These are phyloP conservation scores for Camellia sinensis DNA, from an alignment of 148 eudicot genomes.

Conservation along the genomic window DNA sequence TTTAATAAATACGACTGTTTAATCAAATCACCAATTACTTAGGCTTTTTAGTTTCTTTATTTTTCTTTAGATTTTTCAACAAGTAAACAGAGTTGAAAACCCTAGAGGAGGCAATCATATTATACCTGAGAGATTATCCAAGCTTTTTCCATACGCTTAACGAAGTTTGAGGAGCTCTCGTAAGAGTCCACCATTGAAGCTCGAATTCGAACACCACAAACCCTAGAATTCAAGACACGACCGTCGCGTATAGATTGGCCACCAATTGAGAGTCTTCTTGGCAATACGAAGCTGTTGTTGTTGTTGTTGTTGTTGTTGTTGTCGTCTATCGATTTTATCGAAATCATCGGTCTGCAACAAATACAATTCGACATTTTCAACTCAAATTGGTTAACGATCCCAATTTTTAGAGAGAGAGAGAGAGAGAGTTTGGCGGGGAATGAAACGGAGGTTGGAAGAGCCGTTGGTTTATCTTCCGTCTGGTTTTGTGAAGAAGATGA, in stretches of 20 bases:
- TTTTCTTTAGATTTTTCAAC: not conserved
- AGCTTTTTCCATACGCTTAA: slow-evolving; percentile 69
- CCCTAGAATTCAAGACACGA: slow-evolving; percentile 11
- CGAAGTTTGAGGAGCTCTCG: slow-evolving; percentile 58
- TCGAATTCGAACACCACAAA: slow-evolving; percentile 27
- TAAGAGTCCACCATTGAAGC: slow-evolving; percentile 60
- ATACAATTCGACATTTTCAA: slow-evolving; percentile 24
- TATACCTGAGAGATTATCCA: slow-evolving; percentile 78
- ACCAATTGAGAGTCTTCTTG: slow-evolving; percentile 7
- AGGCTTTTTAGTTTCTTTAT: too few relatives aligned
- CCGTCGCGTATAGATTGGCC: slow-evolving; percentile 15
- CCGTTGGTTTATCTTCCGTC: not conserved
- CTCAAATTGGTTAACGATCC: not conserved
- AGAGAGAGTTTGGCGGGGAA: not conserved
- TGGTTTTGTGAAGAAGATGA: not conserved
- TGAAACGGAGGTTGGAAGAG: not conserved
- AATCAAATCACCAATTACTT: not conserved
- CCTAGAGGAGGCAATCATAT: not conserved
- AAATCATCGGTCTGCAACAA: slow-evolving; percentile 17
- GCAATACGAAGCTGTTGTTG: not conserved
- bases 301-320: not conserved
- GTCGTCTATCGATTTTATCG: slow-evolving; percentile 6
- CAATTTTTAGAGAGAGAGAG: not conserved
- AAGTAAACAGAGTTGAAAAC: not conserved
- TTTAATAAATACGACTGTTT: not conserved